These are phyloP conservation scores for Discostella pseudostelligera DNA, from an alignment of 108 stramenopile genomes.

Conservation along the genomic window DNA sequence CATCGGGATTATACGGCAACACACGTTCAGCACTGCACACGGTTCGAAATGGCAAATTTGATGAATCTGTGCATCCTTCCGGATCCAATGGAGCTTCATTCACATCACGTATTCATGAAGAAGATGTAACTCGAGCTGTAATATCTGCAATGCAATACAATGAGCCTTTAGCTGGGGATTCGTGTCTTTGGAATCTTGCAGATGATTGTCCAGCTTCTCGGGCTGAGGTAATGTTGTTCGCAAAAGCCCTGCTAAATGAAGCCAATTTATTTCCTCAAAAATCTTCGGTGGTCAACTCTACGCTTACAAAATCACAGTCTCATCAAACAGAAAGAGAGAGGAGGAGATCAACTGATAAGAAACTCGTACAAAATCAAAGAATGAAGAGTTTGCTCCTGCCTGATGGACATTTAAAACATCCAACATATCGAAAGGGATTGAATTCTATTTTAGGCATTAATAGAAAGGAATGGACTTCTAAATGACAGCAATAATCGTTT, in stretches of 20 bases:
- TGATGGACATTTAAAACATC: slow-evolving; percentile 39
- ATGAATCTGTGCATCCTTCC: neutral
- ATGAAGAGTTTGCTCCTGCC: slow-evolving; percentile 48
- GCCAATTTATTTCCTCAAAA: slow-evolving; percentile 11
- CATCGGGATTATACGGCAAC: slow-evolving; percentile 74
- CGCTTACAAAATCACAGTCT: neutral
- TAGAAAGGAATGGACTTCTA: slow-evolving; percentile 14
- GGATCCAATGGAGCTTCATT: slow-evolving; percentile 12
- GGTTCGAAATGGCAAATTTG: slow-evolving; percentile 29
- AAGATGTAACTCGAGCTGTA: slow-evolving; percentile 60
- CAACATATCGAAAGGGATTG: slow-evolving; percentile 68
- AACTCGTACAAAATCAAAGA: slow-evolving; percentile 52
- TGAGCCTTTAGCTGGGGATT: neutral
- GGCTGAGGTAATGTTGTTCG: slow-evolving; percentile 50
- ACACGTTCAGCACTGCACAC: slow-evolving; percentile 70
- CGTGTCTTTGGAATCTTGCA: slow-evolving; percentile 61
- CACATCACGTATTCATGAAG: slow-evolving; percentile 68
- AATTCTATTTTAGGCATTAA: slow-evolving; percentile 18
- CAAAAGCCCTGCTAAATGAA: slow-evolving; percentile 27
- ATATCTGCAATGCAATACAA: slow-evolving; percentile 38
- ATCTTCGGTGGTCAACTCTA: neutral
- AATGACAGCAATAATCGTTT: neutral
- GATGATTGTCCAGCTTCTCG: slow-evolving; percentile 66
- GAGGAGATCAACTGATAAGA: slow-evolving; percentile 52
- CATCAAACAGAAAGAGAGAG: slow-evolving; percentile 28